phyloP scores from a whole-genome alignment of 2,329 filamentous ascomycete genomes.

The Phaeophleospora eucalypticola region DNA sequence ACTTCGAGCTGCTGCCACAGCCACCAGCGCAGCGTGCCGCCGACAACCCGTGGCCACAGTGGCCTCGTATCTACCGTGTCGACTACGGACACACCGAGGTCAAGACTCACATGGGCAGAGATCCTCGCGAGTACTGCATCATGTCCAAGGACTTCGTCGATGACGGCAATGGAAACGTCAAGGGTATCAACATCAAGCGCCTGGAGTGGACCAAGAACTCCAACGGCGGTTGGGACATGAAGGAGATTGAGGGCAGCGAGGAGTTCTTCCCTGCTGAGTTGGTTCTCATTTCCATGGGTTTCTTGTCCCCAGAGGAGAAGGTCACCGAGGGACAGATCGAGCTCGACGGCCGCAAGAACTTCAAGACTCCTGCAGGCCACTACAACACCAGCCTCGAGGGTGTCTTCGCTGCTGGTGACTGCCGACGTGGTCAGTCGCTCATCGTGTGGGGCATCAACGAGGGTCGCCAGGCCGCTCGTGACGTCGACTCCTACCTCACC shows the following conservation, averaged over 20 bases:
- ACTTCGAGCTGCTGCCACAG: slow-evolving; percentile 93
- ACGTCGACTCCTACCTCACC: slow-evolving; percentile 85
- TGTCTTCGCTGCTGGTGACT: slow-evolving; percentile 92
- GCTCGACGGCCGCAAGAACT: slow-evolving; percentile 88
- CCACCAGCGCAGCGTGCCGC: slow-evolving; percentile 83
- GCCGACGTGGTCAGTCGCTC: slow-evolving; percentile 86
- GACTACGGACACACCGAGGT: slow-evolving; percentile 97
- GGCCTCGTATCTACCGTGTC: slow-evolving; percentile 96
- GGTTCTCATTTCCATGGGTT: slow-evolving; percentile 93
- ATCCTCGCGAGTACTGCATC: slow-evolving; percentile 95
- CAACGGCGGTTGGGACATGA: slow-evolving; percentile 95
- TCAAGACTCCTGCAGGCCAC: slow-evolving; percentile 85
- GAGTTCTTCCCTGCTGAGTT: slow-evolving; percentile 96
- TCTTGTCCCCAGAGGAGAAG: slow-evolving; percentile 87
- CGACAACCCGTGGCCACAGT: slow-evolving; percentile 98
- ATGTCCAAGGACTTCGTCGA: slow-evolving; percentile 97
- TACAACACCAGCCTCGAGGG: slow-evolving; percentile 85
- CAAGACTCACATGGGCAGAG: slow-evolving; percentile 91
- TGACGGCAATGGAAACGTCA: slow-evolving; percentile 80
- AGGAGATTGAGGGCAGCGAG: slow-evolving; percentile 88
- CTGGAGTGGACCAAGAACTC: slow-evolving; percentile 94
- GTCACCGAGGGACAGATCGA: slow-evolving; percentile 84
- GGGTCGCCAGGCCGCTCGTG: slow-evolving; percentile 84
- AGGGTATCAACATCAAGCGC: slow-evolving; percentile 91
- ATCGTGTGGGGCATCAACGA: slow-evolving; percentile 99